phyloP scores from a whole-genome alignment of 306 rosid species.

The Pachyrhizus erosus region DNA sequence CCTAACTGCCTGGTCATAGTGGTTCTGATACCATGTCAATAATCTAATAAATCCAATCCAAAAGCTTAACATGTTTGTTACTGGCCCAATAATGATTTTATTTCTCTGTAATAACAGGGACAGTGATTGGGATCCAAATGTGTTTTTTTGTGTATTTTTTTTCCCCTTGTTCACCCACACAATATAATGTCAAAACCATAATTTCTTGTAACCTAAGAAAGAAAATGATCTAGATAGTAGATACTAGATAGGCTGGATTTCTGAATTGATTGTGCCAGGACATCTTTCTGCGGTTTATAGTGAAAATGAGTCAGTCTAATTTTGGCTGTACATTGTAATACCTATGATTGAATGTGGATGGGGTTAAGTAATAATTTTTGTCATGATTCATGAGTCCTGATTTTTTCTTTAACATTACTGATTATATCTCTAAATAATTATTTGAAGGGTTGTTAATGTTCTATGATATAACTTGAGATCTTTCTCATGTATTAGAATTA shows the following conservation, averaged over 20 bases:
- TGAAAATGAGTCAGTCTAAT: background rate
- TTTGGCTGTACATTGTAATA: background rate
- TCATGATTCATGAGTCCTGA: background rate
- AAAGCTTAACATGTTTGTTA: conserved; percentile 1
- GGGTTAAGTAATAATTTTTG: background rate
- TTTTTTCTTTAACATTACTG: conserved; percentile 9
- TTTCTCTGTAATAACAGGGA: no score
- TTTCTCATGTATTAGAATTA: conserved; percentile 4
- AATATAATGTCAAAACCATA: conserved; percentile 1
- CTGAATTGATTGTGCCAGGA: conserved; percentile 15
- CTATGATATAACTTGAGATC: background rate
- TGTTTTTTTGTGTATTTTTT: background rate
- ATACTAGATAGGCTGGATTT: background rate
- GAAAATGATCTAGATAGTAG: background rate
- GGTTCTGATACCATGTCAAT: background rate
- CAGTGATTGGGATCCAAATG: background rate
- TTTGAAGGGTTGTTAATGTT: background rate
- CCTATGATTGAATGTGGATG: background rate
- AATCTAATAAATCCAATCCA: background rate
- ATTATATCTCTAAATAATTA: background rate
- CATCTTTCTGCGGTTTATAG: background rate
- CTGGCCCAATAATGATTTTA: background rate
- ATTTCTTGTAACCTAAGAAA: background rate
- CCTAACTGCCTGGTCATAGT: background rate
- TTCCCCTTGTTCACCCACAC: background rate